Evolutionary conservation across 345 rosid genomes (phyloP).

Genomic region (Heritiera fomes): DNA sequence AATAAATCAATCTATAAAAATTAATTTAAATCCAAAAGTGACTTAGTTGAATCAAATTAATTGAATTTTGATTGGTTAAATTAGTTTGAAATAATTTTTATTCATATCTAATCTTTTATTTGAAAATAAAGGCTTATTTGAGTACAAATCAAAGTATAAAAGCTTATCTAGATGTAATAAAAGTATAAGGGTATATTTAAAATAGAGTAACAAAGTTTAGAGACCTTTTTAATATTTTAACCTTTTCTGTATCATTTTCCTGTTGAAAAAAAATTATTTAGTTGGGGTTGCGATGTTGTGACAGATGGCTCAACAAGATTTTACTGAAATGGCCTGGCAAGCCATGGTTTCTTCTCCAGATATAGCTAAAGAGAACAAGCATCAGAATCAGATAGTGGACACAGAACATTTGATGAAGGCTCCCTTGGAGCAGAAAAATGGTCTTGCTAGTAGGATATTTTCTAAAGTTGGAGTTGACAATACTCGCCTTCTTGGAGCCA

Average conservation of each 20-base stretch:
- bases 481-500: conserved; percentile 83
- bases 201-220: no score
- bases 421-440: conserved; percentile 93
- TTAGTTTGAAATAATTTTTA: no score
- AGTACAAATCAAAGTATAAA: no score
- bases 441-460: conserved; percentile 91
- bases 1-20: no score
- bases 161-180: no score
- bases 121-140: no score
- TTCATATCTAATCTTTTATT: no score
- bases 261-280: neutral
- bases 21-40: no score
- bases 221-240: no score
- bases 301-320: conserved; percentile 93
- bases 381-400: conserved; percentile 98
- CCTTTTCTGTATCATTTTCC: neutral
- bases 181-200: no score
- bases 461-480: conserved; percentile 88
- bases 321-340: conserved; percentile 99
- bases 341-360: conserved; percentile 91
- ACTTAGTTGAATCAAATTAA: no score
- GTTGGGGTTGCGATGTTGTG: conserved; percentile 18
- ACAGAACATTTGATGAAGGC: conserved; percentile 97
- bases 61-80: no score
- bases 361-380: conserved; percentile 91